Base-by-base conservation (phyloP, 1,284 basidiomycete species). In the Tranzscheliella williamsii region DNA sequence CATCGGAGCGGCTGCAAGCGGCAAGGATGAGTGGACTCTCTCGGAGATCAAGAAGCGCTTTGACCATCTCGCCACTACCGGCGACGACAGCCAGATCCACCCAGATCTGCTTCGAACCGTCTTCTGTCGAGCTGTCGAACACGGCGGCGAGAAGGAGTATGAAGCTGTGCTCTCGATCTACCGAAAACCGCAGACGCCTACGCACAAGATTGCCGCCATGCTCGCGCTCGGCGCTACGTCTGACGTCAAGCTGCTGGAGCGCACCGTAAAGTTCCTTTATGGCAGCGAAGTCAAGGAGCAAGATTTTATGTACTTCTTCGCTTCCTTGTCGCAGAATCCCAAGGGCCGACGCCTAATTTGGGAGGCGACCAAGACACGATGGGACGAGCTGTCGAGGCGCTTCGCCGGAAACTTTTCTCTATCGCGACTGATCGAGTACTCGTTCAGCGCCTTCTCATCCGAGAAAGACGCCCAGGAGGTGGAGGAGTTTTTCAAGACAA, bases 31-130 rank as follows among this genome's bases (percentile, higher is more conserved):
- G 44, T 74, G 65, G 70, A 68, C 70, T 4, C 30, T 75, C 9
- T 40, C 40, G 22, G 89, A 91, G 77, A 82, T 94, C 48, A 83
- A 83, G 72, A 79, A 80, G 37, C 86, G 90, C 49, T 97, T 96
- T 80, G 80, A 82, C 36, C 81, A 84, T 27, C 89, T 86, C 76
- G 78, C 88, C 60, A 82, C 85, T 62, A 87, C 85, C 20, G 84
- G 84, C 13, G 89, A 95, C 70, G 86, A 89, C 64, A 87, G 86
- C 4, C 82, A 79, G 44, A 91, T 97, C 62, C 89, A 91, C 43
- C 71, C 73, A 7, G 79, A 80, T 46, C 50, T 75, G 42, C 38
- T 72, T 9, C 58, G 66, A 29, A 66, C 65, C 31, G 55, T 67
- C 17, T 65, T 70, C 30, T 34, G 41, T 5, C 55, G 63, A 12